Conservation (phyloP, 441 rosid genomes). For the Populus trichocarpa region DNA sequence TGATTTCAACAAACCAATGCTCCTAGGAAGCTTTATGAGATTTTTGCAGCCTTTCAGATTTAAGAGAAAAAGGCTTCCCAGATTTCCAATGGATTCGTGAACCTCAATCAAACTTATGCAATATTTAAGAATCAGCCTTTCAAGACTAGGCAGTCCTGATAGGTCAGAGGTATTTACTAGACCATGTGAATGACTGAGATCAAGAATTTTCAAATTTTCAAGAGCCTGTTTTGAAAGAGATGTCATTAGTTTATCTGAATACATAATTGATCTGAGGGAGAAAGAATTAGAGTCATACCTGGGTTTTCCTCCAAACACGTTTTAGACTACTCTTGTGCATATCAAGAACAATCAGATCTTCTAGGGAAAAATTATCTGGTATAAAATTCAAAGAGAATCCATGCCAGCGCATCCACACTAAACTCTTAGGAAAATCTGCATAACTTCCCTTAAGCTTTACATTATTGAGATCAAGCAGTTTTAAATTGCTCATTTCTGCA, state of each 20-base stretch:
- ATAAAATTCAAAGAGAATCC: conserved; percentile 23
- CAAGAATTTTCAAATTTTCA: conserved; percentile 25
- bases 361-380: conserved; percentile 14
- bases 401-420: conserved; percentile 28
- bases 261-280: neutral
- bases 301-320: conserved; percentile 19
- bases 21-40: conserved; percentile 21
- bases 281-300: conserved; percentile 15
- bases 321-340: conserved; percentile 22
- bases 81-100: conserved; percentile 25
- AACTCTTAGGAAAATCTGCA: conserved; percentile 17
- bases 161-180: conserved; percentile 31
- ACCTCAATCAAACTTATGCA: conserved; percentile 26
- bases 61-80: conserved; percentile 12
- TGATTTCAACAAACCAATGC: conserved; percentile 16
- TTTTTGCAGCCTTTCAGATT: conserved; percentile 25
- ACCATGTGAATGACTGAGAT: conserved; percentile 26
- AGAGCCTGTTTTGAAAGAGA: conserved; percentile 24
- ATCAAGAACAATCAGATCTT: conserved; percentile 26
- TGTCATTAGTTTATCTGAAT: neutral
- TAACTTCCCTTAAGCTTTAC: conserved; percentile 14
- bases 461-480: conserved; percentile 20
- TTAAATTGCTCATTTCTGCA: conserved; percentile 25
- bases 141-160: conserved; percentile 24
- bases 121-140: conserved; percentile 22